These are phyloP conservation scores for Fomitopsis betulina DNA, from an alignment of 1,284 basidiomycete genomes.

Conservation along the genomic window DNA sequence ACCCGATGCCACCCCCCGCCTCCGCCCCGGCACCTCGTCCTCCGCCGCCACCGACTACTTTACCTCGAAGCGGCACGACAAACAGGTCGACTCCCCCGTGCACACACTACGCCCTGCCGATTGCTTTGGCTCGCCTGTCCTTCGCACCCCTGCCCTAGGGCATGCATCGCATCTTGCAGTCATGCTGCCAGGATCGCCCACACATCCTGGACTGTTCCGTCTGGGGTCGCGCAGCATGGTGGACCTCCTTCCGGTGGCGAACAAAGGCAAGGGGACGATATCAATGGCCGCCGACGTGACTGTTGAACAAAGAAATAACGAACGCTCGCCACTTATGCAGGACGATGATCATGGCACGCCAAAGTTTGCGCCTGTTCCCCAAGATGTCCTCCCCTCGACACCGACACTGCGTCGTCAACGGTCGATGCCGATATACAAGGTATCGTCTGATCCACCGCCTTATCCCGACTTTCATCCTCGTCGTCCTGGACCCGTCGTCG, in stretches of 20 bases:
- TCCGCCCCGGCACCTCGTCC: slow-evolving; percentile 6
- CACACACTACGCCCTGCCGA: slow-evolving; percentile 35
- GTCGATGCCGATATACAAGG: slow-evolving; percentile 55
- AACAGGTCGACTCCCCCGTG: slow-evolving; percentile 11
- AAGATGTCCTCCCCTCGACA: slow-evolving; percentile 15
- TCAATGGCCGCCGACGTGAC: slow-evolving; percentile 6
- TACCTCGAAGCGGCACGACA: slow-evolving; percentile 17
- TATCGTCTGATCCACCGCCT: slow-evolving; percentile 44
- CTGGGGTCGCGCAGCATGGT: slow-evolving; percentile 59
- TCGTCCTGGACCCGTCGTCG: slow-evolving; percentile 32
- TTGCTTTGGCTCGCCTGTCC: slow-evolving; percentile 7
- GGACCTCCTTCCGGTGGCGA: slow-evolving; percentile 35
- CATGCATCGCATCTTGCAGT: slow-evolving; percentile 10
- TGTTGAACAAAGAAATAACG: slow-evolving; percentile 2
- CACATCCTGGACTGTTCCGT: slow-evolving; percentile 50
- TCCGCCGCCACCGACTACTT: slow-evolving; percentile 27
- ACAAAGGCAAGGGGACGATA: slow-evolving; percentile 25
- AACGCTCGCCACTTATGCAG: slow-evolving; percentile 5
- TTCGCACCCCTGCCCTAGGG: slow-evolving; percentile 3
- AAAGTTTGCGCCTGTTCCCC: slow-evolving; percentile 8
- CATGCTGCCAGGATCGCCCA: slow-evolving; percentile 16
- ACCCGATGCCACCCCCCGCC: slow-evolving; percentile 11
- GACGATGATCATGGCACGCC: slow-evolving; percentile 12
- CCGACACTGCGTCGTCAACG: slow-evolving; percentile 39
- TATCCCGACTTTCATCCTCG: slow-evolving; percentile 39